Base-by-base conservation (phyloP, 129 eudicot genomes). In the Lactuca saligna region DNA sequence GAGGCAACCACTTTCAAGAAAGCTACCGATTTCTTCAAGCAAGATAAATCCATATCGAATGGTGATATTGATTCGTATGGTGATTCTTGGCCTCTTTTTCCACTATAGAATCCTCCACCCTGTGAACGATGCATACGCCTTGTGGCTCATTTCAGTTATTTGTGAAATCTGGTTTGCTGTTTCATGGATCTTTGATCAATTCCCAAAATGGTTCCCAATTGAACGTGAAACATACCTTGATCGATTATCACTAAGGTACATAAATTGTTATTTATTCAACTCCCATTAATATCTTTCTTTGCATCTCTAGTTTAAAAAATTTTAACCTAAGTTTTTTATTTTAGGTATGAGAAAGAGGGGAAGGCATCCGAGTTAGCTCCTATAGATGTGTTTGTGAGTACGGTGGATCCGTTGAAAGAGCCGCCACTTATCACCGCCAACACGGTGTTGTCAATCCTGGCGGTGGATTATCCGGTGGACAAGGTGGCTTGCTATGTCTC, bases 111-210 rank as follows among this genome's bases (percentile, higher is more conserved):
- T 91, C 58, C 84, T 34, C 38, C 93, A 91, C 66, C 97, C 97
- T 15, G 97, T 91, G 38, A 71, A 82, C 54, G 89, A 91, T 88
- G 97, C 97, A 16, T 86, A 75, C 68, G 96, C 82, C 61, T 65
- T 91, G 81, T 91, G 97, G 97, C 78, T 91, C 65, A 82, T 84
- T 25, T 91, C 97, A 54, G 80, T 91, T 72, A 88, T 88, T 63
- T 91, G 97, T 72, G 97, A 91, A 77, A 88, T 91, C 14, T 91
- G 97, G 97, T 91, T 91, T 73, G 97, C 96, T 39, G 90, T 84
- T 5, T 91, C 97, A n/a, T 91, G 97, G 97, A 88, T 91, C 42
- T 86, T 91, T 68, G 97, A 91, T 68, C 96, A 88, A 71, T 91
- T 91, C 35, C 97, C 97, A 5, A 91, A 91, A 79, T 88, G 96